These are phyloP conservation scores for Citrus reticulata DNA, from an alignment of 345 rosid species.

Conservation along the genomic window DNA sequence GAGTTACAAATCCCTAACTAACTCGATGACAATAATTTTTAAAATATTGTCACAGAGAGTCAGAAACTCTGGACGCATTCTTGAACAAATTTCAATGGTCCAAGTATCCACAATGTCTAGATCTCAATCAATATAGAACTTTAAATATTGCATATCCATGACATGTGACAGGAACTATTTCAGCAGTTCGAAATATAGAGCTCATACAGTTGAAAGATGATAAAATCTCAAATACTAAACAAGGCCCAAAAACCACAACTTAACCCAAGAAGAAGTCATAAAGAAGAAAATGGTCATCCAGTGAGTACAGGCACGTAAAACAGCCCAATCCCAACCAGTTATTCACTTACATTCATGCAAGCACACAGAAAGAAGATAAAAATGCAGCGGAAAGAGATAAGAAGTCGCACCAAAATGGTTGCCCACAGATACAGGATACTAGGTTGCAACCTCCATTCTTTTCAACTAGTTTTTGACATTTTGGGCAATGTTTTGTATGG, in stretches of 20 bases:
- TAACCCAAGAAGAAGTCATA: neutral
- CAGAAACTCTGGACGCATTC: neutral
- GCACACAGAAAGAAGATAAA: neutral
- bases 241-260: neutral
- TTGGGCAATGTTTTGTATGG: slow-evolving; percentile 63
- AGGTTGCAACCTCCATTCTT: slow-evolving; percentile 74
- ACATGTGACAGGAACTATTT: neutral
- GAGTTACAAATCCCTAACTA: neutral
- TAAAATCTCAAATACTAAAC: neutral
- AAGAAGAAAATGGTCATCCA: neutral
- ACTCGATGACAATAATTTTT: neutral
- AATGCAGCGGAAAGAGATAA: slow-evolving; percentile 6
- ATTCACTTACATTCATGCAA: neutral
- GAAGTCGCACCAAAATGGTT: slow-evolving; percentile 52
- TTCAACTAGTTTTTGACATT: slow-evolving; percentile 52
- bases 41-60: neutral
- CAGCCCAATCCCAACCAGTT: neutral
- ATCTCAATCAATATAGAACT: neutral
- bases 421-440: slow-evolving; percentile 56
- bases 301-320: neutral
- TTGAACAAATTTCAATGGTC: neutral
- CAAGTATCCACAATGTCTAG: neutral
- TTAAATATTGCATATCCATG: neutral
- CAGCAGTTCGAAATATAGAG: neutral
- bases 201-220: neutral